Evolutionary conservation across 2,329 filamentous ascomycete species (phyloP).

Genomic region (Geosmithia morbida): DNA sequence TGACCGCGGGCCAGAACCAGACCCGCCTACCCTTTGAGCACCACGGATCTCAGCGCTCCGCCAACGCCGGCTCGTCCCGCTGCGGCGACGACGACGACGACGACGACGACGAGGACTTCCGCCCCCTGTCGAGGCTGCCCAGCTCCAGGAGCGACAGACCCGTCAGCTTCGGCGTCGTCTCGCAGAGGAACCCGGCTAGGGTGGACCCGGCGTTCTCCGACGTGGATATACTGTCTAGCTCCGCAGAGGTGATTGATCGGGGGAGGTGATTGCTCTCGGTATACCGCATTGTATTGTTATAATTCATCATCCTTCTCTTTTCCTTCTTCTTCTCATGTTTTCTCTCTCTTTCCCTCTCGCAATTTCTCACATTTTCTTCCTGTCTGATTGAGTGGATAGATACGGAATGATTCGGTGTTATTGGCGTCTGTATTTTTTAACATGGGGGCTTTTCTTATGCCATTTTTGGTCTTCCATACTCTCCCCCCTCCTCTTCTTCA

Average conservation of each 20-base stretch:
- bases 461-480: no score
- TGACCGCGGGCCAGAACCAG: background rate
- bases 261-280: no score
- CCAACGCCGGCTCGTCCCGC: constrained; percentile 25
- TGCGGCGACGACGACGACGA: background rate
- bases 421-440: no score
- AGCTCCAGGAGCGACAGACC: constrained; percentile 26
- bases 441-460: no score
- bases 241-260: background rate
- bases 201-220: constrained; percentile 27
- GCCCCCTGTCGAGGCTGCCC: constrained; percentile 12
- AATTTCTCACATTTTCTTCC: no score
- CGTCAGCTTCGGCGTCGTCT: constrained; percentile 40
- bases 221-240: constrained; percentile 7
- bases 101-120: constrained; percentile 17
- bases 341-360: no score
- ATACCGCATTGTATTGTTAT: no score
- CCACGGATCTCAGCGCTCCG: constrained; percentile 28
- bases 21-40: constrained; percentile 41
- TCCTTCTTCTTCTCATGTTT: no score
- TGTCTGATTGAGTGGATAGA: no score
- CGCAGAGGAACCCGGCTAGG: constrained; percentile 40
- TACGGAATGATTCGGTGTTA: no score
- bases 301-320: no score
- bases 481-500: no score